Percentiles rank a stretch among this genome's conserved stretches.
phyloP scores from a whole-genome alignment of 1,139 yeast genomes.

The Yamadazyma taylorii region DNA sequence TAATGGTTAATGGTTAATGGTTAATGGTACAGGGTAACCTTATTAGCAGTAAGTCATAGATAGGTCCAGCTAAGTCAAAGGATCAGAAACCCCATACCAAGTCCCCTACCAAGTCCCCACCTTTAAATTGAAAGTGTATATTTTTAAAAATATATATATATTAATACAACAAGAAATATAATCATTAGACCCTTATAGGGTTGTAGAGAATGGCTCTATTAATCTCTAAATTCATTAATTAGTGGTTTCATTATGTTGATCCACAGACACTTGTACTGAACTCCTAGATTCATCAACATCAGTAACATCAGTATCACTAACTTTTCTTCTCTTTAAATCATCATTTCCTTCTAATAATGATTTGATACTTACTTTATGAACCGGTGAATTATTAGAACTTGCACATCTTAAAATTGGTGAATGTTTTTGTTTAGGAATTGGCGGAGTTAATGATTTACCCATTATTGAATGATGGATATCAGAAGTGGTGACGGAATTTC shows the following conservation, averaged over 20 bases:
- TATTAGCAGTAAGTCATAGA: too few species aligned
- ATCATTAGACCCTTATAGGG: neutral
- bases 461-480: neutral
- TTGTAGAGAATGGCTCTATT: neutral
- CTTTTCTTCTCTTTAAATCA: slow-evolving; percentile 16
- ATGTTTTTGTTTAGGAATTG: slow-evolving; percentile 6
- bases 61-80: too few species aligned
- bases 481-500: neutral
- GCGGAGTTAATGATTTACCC: slow-evolving; percentile 10
- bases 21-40: too few species aligned
- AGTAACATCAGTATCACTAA: slow-evolving; percentile 7
- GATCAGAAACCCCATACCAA: too few species aligned
- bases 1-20: too few species aligned
- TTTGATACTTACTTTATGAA: slow-evolving; percentile 30
- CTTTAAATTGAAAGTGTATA: too few species aligned
- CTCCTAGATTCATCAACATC: neutral
- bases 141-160: slow-evolving; percentile 1
- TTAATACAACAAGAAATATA: slow-evolving; percentile 7
- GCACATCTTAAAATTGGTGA: slow-evolving; percentile 21
- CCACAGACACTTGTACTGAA: too few species aligned
- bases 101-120: too few species aligned
- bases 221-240: neutral
- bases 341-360: slow-evolving; percentile 28
- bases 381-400: slow-evolving; percentile 11
- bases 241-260: neutral